Conservation (phyloP, 2,329 filamentous ascomycete species). For the Fusarium decemcellulare region DNA sequence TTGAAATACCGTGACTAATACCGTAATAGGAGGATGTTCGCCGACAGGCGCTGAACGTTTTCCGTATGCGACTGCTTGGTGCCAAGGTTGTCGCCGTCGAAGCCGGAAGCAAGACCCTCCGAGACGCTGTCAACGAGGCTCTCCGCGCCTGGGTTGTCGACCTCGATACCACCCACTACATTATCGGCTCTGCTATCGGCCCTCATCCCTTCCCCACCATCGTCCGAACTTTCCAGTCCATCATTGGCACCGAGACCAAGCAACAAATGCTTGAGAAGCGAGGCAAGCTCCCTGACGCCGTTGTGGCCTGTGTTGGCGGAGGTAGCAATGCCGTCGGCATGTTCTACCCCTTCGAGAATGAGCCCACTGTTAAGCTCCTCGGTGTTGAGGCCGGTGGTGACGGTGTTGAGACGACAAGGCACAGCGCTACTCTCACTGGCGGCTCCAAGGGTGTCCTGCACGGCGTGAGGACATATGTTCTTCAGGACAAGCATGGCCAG, state of each 20-base stretch:
- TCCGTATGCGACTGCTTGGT: constrained; percentile 96
- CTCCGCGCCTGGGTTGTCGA: constrained; percentile 94
- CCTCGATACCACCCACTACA: constrained; percentile 96
- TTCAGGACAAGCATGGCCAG: constrained; percentile 94
- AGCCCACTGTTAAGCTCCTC: constrained; percentile 86
- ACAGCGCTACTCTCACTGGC: constrained; percentile 89
- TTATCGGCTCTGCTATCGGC: constrained; percentile 97
- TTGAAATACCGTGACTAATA: constrained; percentile 38
- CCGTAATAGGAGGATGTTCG: constrained; percentile 84
- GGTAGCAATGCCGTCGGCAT: constrained; percentile 97
- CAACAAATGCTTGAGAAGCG: constrained; percentile 87
- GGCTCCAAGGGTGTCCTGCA: constrained; percentile 95
- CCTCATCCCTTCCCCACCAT: constrained; percentile 99
- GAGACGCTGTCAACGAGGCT: constrained; percentile 95
- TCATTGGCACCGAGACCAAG: constrained; percentile 97
- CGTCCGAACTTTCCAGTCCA: constrained; percentile 96
- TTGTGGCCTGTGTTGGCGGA: constrained; percentile 96
- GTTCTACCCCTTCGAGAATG: constrained; percentile 96
- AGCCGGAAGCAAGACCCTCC: constrained; percentile 86
- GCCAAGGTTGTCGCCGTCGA: constrained; percentile 95
- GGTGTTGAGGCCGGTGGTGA: constrained; percentile 97
- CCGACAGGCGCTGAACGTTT: constrained; percentile 96
- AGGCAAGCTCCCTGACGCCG: constrained; percentile 93
- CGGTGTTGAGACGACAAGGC: constrained; percentile 86
- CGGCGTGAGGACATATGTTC: constrained; percentile 94